These are phyloP conservation scores for Colletotrichum neosansevieriae DNA, from an alignment of 2,329 filamentous ascomycete genomes.

Conservation along the genomic window DNA sequence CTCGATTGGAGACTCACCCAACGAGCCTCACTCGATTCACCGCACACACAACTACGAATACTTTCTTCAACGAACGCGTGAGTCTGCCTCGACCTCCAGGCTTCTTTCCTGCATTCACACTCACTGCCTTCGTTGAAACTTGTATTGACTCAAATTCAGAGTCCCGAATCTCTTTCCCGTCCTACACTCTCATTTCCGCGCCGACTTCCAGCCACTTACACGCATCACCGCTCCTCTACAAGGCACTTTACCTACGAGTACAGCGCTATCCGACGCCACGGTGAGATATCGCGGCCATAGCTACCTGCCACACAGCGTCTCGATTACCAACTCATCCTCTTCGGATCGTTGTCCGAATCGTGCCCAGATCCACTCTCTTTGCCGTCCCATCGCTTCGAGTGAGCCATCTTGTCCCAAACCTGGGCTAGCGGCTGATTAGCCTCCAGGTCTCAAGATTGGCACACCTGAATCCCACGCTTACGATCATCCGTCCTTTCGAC, in stretches of 20 bases:
- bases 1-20: neutral
- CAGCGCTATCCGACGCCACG: conserved; percentile 1
- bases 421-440: conserved; percentile 22
- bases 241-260: neutral
- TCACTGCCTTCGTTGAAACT: neutral
- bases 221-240: neutral
- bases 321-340: neutral
- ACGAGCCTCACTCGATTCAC: too few relatives aligned
- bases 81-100: too few relatives aligned
- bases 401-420: neutral
- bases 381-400: neutral
- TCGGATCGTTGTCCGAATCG: conserved; percentile 8
- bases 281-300: neutral
- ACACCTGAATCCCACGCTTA: conserved; percentile 32
- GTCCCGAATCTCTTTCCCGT: conserved; percentile 1
- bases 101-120: neutral
- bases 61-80: too few relatives aligned
- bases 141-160: neutral
- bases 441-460: conserved; percentile 26
- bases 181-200: neutral
- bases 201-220: conserved; percentile 20
- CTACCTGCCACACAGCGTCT: neutral
- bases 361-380: neutral
- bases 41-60: too few relatives aligned
- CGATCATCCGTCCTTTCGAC: conserved; percentile 3